Percentiles rank a stretch among this genome's conserved stretches.
phyloP scores from a whole-genome alignment of 176 grass and related monocot genomes.

The Aegilops longissima region DNA sequence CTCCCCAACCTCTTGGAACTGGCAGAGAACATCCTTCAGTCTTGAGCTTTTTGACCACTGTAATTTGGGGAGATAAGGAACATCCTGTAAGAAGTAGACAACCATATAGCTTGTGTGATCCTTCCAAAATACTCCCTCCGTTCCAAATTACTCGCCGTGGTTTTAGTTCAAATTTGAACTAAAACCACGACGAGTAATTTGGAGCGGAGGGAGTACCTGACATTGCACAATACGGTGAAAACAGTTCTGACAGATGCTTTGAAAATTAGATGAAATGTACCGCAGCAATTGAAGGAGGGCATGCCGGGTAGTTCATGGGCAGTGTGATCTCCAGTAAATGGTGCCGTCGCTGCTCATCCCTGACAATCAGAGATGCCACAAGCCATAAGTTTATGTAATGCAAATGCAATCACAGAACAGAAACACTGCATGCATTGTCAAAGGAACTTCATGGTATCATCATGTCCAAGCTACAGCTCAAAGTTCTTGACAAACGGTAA shows the following conservation, averaged over 20 bases:
- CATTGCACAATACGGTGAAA: not conserved
- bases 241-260: not conserved
- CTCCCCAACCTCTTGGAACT: conserved; percentile 51
- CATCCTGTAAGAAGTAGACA: conserved; percentile 33
- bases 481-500: not conserved
- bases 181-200: too few species aligned
- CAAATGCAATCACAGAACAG: not conserved
- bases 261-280: conserved; percentile 24
- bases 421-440: not conserved
- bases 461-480: not conserved
- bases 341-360: conserved; percentile 57
- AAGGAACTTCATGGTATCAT: not conserved
- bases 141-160: too few species aligned
- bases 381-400: not conserved
- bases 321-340: conserved; percentile 70
- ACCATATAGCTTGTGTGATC: not conserved
- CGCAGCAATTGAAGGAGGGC: conserved; percentile 46
- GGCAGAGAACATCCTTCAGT: conserved; percentile 59
- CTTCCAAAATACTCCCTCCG: not conserved
- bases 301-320: conserved; percentile 55
- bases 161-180: too few species aligned
- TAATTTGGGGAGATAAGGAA: conserved; percentile 63
- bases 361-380: conserved; percentile 21
- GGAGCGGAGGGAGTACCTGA: too few species aligned
- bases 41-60: conserved; percentile 63